Evolutionary conservation across 371 early-diverging fungal species (phyloP).

Genomic region (Syncephalastrum racemosum): DNA sequence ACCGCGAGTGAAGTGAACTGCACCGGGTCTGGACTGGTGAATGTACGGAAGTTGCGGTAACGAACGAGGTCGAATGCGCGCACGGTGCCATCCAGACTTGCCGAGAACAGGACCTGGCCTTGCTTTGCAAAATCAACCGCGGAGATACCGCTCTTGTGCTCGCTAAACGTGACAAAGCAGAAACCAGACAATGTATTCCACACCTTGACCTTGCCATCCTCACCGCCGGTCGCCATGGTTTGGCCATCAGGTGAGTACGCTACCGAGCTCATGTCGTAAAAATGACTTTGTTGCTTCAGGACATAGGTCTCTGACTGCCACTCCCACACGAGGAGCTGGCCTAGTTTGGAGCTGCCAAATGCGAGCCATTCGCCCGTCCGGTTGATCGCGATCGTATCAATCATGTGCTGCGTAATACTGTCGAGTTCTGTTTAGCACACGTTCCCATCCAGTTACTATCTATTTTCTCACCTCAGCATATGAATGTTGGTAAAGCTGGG

Average conservation of each 20-base stretch:
- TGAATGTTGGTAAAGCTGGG: conserved; percentile 89
- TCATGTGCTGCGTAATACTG: conserved; percentile 92
- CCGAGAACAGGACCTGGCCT: conserved; percentile 91
- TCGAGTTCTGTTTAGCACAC: not conserved
- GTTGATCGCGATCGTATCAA: conserved; percentile 88
- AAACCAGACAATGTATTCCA: conserved; percentile 96
- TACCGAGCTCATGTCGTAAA: conserved; percentile 87
- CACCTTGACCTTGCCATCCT: conserved; percentile 96
- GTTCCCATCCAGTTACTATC: not conserved
- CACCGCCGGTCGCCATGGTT: conserved; percentile 93
- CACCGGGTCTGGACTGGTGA: conserved; percentile 94
- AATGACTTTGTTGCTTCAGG: conserved; percentile 97
- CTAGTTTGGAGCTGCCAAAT: conserved; percentile 87
- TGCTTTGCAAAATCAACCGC: conserved; percentile 90
- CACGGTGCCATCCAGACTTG: conserved; percentile 96
- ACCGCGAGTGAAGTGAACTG: conserved; percentile 94
- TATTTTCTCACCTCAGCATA: conserved; percentile 66
- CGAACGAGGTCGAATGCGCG: conserved; percentile 96
- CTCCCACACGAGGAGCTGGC: conserved; percentile 98
- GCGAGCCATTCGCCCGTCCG: conserved; percentile 97
- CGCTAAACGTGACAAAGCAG: conserved; percentile 96
- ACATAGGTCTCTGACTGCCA: conserved; percentile 99
- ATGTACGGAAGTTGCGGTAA: conserved; percentile 97
- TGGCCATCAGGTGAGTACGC: conserved; percentile 95
- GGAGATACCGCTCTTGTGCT: conserved; percentile 83